Conservation (phyloP, 176 grass and related monocot species). For the Phoenix roebelenii region DNA sequence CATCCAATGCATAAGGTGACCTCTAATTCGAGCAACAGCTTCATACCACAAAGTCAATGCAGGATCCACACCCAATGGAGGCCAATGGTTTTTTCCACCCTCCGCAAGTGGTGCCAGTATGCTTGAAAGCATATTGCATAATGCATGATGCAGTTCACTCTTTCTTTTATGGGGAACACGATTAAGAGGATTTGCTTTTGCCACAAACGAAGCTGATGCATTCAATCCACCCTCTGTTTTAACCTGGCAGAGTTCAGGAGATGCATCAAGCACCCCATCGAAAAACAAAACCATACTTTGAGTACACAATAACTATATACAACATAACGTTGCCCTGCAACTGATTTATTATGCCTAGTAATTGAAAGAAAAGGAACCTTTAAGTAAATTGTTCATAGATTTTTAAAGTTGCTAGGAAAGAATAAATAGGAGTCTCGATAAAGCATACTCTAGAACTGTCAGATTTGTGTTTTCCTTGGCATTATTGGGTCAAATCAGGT, state of each 20-base stretch:
- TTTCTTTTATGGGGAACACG: constrained; percentile 82
- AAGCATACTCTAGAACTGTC: no score
- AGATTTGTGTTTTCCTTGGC: no score
- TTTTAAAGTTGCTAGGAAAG: no score
- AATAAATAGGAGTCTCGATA: no score
- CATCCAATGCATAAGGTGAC: constrained; percentile 87
- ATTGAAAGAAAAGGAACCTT: no score
- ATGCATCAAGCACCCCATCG: not conserved
- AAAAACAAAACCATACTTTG: not conserved
- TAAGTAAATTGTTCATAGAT: no score
- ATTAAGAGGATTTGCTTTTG: constrained; percentile 90
- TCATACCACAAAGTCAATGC: constrained; percentile 95
- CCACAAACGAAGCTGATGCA: constrained; percentile 95
- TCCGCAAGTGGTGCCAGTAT: constrained; percentile 87
- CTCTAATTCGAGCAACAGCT: constrained; percentile 75
- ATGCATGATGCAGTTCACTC: constrained; percentile 97
- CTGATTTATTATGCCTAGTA: no score
- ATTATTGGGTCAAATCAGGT: no score
- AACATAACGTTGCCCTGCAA: no score
- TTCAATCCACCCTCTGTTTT: constrained; percentile 77
- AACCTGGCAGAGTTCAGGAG: constrained; percentile 40
- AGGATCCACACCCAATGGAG: constrained; percentile 77
- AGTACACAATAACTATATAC: not conserved
- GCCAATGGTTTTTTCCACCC: constrained; percentile 78
- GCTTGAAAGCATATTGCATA: constrained; percentile 96